These are phyloP conservation scores for Candida sp. DNA, from an alignment of 1,139 yeast species.

Conservation along the genomic window DNA sequence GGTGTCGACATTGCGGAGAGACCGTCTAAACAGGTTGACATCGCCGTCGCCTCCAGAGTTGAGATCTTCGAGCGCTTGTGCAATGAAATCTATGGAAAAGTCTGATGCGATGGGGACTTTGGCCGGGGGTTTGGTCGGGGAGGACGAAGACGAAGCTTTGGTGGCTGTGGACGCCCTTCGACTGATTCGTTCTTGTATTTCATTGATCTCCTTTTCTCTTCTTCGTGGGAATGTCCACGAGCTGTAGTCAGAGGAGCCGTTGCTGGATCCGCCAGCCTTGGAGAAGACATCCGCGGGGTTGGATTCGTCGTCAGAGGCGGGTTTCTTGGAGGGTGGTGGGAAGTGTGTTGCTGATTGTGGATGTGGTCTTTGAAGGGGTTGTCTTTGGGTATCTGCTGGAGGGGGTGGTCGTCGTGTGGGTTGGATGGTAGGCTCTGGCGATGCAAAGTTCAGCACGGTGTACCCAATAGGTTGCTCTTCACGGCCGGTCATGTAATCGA, in stretches of 20 bases:
- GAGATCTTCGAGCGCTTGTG: conserved; percentile 68
- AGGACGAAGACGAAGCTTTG: conserved; percentile 1
- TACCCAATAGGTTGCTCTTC: conserved; percentile 24
- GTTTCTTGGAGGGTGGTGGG: conserved; percentile 21
- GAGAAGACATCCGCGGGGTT: conserved; percentile 24
- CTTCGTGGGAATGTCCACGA: conserved; percentile 59
- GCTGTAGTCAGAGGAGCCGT: conserved; percentile 30
- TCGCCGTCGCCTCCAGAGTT: conserved; percentile 70
- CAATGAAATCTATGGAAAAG: conserved; percentile 52
- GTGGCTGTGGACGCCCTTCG: conserved; percentile 23
- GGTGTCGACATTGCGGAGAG: conserved; percentile 35
- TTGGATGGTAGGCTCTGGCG: too few species aligned
- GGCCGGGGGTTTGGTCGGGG: conserved; percentile 11
- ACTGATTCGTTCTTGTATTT: conserved; percentile 46
- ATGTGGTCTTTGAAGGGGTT: too few species aligned
- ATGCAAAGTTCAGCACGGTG: conserved; percentile 28
- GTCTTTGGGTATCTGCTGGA: too few species aligned
- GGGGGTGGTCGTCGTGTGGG: too few species aligned
- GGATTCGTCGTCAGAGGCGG: conserved; percentile 19
- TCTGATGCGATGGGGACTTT: conserved; percentile 46
- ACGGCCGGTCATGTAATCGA: conserved; percentile 44
- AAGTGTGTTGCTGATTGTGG: background rate
- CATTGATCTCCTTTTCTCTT: conserved; percentile 36
- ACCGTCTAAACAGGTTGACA: conserved; percentile 44
- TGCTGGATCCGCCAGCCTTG: conserved; percentile 34